Evolutionary conservation across 2,329 filamentous ascomycete genomes (phyloP).

Genomic region (Alternaria brassicicola): DNA sequence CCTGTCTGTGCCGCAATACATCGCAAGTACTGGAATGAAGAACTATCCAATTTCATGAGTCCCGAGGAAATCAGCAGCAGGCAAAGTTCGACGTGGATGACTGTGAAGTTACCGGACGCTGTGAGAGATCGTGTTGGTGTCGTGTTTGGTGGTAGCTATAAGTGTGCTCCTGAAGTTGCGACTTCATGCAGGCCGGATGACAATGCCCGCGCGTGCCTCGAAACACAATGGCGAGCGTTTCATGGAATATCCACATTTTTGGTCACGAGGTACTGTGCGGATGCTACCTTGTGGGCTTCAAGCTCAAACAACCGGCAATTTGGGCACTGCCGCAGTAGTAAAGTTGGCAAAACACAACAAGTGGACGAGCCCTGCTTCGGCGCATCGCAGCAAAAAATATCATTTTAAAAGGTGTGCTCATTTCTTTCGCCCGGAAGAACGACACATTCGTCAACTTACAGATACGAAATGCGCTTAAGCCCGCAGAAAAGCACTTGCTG

Average conservation of each 20-base stretch:
- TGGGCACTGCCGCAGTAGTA: neutral
- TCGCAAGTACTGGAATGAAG: conserved; percentile 22
- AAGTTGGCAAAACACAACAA: neutral
- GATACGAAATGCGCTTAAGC: neutral
- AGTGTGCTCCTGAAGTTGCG: neutral
- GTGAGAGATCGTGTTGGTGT: conserved; percentile 22
- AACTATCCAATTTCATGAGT: conserved; percentile 27
- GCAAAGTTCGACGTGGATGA: conserved; percentile 22
- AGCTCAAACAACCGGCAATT: neutral
- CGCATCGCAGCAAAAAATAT: neutral
- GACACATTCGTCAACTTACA: neutral
- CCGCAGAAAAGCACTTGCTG: neutral
- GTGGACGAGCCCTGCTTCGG: neutral
- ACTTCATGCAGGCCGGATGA: neutral
- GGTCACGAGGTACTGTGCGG: neutral
- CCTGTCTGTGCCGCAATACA: conserved; percentile 42
- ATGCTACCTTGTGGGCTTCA: neutral
- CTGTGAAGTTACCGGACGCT: conserved; percentile 25
- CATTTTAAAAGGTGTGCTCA: neutral
- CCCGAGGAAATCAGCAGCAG: conserved; percentile 29
- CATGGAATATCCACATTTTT: neutral
- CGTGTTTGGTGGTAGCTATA: conserved; percentile 37
- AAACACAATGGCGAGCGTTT: neutral
- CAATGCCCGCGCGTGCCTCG: neutral
- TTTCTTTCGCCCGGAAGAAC: neutral